Conservation (phyloP, 164 flowering plant genomes). For the Aristolochia contorta region DNA sequence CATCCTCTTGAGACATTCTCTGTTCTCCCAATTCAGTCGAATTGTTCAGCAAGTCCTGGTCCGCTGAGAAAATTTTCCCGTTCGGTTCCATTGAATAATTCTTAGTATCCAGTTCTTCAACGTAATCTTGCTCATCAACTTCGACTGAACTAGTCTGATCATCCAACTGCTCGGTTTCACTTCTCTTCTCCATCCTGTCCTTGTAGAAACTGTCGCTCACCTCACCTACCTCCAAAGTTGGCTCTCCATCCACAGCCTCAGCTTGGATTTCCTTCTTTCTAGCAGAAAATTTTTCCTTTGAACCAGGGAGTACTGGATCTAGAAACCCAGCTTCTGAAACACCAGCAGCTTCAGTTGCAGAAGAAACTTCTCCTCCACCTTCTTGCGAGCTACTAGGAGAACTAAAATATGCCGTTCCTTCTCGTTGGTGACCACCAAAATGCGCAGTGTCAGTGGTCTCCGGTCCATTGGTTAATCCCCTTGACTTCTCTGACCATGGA, state of each 20-base stretch:
- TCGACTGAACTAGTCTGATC: no score
- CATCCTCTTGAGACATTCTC: conserved; percentile 16
- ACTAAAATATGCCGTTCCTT: conserved; percentile 20
- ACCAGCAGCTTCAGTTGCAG: conserved; percentile 21
- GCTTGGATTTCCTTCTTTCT: conserved; percentile 20
- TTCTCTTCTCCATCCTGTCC: conserved; percentile 22
- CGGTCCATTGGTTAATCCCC: conserved; percentile 21
- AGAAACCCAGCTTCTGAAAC: conserved; percentile 22
- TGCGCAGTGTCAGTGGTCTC: conserved; percentile 31
- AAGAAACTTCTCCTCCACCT: conserved; percentile 13
- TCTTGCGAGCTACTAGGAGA: conserved; percentile 16
- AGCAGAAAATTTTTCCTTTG: conserved; percentile 15
- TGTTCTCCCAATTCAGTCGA: conserved; percentile 13
- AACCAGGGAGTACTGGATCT: conserved; percentile 21
- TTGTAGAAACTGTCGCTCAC: conserved; percentile 14
- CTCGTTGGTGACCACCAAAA: conserved; percentile 21
- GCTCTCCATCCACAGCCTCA: conserved; percentile 27
- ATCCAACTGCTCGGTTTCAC: no score
- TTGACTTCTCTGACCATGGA: conserved; percentile 33
- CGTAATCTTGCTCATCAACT: no score
- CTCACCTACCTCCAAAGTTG: conserved; percentile 18
- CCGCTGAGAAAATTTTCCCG: no score
- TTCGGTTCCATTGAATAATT: no score
- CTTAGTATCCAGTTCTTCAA: no score
- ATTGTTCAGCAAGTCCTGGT: conserved; percentile 1